Evolutionary conservation across 208 protist species (phyloP).

Genomic region (Trypanosoma congolense): DNA sequence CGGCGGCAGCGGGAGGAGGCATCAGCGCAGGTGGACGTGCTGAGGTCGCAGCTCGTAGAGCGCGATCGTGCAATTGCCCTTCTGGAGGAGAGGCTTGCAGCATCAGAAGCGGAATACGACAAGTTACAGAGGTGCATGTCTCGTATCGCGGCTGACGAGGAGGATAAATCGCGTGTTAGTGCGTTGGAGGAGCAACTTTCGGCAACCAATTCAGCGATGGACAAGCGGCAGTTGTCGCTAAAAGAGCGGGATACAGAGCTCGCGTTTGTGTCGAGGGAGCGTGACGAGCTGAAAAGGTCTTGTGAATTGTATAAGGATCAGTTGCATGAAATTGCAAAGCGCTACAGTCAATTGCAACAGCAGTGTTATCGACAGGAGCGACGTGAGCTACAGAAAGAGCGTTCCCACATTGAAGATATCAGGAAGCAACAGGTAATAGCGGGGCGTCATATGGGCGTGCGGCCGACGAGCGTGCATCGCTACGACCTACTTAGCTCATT

Average conservation of each 20-base stretch:
- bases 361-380: constrained; percentile 33
- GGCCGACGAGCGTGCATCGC: constrained; percentile 1
- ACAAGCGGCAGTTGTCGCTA: constrained; percentile 20
- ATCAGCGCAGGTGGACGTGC: constrained; percentile 28
- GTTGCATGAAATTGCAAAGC: constrained; percentile 26
- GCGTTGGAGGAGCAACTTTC: constrained; percentile 41
- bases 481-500: constrained; percentile 18
- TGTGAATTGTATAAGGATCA: constrained; percentile 37
- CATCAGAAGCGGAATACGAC: constrained; percentile 71
- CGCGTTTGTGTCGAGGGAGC: constrained; percentile 21
- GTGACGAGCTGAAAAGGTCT: constrained; percentile 32
- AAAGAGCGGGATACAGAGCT: constrained; percentile 30
- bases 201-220: constrained; percentile 22
- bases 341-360: constrained; percentile 36
- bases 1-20: constrained; percentile 54
- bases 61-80: constrained; percentile 35
- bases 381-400: constrained; percentile 20
- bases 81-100: constrained; percentile 40
- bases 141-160: constrained; percentile 29
- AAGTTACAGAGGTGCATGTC: constrained; percentile 37
- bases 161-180: constrained; percentile 22
- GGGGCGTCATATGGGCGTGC: constrained; percentile 1
- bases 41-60: constrained; percentile 56
- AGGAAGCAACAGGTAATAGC: constrained; percentile 16
- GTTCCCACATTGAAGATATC: constrained; percentile 14